A percentile compares a stretch with the other conserved stretches of the same genome.
Evolutionary conservation across 2,329 filamentous ascomycete species (phyloP).

Genomic region (Exophiala oligosperma): DNA sequence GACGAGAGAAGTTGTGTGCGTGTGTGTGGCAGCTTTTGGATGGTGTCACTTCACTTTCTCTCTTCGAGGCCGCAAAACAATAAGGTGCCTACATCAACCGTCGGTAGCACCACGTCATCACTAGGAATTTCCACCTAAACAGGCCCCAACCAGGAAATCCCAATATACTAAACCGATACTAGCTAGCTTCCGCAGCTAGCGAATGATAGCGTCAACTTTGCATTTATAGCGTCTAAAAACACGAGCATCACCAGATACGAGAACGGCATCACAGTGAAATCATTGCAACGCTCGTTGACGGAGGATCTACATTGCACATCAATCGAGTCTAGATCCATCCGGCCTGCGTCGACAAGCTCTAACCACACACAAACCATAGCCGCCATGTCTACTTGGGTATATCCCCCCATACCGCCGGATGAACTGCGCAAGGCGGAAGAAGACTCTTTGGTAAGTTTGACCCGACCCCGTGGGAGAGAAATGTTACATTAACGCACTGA

Average conservation of each 20-base stretch:
- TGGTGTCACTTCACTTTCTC: no score
- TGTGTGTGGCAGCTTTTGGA: no score
- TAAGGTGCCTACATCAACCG: not conserved
- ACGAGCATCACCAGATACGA: not conserved
- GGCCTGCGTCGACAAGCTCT: not conserved
- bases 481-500: constrained; percentile 7
- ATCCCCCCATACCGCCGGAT: constrained; percentile 56
- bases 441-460: constrained; percentile 48
- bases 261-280: not conserved
- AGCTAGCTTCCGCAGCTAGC: constrained; percentile 2
- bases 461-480: not conserved
- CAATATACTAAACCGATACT: not conserved
- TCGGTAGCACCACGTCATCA: constrained; percentile 2
- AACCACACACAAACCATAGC: not conserved
- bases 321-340: not conserved
- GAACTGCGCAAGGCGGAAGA: constrained; percentile 55
- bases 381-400: constrained; percentile 62
- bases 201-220: constrained; percentile 15
- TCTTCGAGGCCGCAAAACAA: not conserved
- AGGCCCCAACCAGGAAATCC: not conserved
- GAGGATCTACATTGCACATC: not conserved
- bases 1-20: not conserved
- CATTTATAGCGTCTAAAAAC: not conserved
- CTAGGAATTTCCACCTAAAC: not conserved
- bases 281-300: no score